Evolutionary conservation across 768 basidiomycete genomes (phyloP).

Genomic region (Tylopilus sp.): DNA sequence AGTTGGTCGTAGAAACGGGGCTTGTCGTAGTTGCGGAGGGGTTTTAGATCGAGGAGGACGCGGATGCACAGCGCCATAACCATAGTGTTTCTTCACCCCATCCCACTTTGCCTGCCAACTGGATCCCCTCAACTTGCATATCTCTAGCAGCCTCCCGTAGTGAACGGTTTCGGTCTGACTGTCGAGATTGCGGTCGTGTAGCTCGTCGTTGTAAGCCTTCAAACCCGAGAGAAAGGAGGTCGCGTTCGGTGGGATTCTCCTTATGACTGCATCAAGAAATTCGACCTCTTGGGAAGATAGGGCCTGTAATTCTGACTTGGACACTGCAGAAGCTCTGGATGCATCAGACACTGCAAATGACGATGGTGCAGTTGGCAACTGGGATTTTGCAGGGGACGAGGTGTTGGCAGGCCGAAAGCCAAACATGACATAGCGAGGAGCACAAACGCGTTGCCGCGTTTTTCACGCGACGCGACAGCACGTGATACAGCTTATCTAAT

Average conservation of each 20-base stretch:
- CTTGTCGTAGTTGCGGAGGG: conserved; percentile 17
- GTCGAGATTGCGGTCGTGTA: conserved; percentile 73
- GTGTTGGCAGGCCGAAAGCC: conserved; percentile 46
- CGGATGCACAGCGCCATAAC: conserved; percentile 31
- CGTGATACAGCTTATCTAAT: conserved; percentile 30
- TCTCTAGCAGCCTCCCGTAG: conserved; percentile 78
- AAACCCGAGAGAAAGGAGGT: conserved; percentile 79
- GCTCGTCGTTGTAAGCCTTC: conserved; percentile 79
- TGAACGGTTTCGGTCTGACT: conserved; percentile 73
- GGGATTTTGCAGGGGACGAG: conserved; percentile 43
- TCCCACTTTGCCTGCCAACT: conserved; percentile 85
- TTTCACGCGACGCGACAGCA: conserved; percentile 27
- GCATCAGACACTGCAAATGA: conserved; percentile 28
- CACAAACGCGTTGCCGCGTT: conserved; percentile 12
- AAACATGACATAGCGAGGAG: conserved; percentile 43
- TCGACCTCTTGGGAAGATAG: conserved; percentile 58
- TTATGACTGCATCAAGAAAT: conserved; percentile 72
- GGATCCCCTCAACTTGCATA: conserved; percentile 75
- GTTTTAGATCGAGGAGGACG: conserved; percentile 11
- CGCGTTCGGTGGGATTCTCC: conserved; percentile 60
- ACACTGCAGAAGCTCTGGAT: conserved; percentile 39
- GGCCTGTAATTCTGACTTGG: conserved; percentile 47
- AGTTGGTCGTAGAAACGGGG: conserved; percentile 17
- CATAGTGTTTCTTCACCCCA: conserved; percentile 57
- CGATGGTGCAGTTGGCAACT: conserved; percentile 14